Conservation (phyloP, 2,329 filamentous ascomycete species). For the Zymoseptoria crescenta region DNA sequence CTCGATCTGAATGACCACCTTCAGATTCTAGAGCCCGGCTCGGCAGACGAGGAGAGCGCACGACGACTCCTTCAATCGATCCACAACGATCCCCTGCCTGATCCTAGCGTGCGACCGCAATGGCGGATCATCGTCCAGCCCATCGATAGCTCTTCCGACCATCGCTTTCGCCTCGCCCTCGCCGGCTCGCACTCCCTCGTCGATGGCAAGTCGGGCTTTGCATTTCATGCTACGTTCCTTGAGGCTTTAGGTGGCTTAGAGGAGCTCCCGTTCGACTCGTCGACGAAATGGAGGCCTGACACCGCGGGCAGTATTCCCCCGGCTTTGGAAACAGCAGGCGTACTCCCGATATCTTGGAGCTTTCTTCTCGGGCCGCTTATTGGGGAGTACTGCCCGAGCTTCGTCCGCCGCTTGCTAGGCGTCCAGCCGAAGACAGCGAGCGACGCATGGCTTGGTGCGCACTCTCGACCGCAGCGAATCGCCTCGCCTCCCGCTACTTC, state of each 20-base stretch:
- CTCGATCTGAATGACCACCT: slow-evolving; percentile 37
- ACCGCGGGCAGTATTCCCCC: slow-evolving; percentile 21
- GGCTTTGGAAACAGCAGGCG: slow-evolving; percentile 34
- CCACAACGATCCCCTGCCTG: slow-evolving; percentile 30
- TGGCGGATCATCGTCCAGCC: slow-evolving; percentile 39
- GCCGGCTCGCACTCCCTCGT: slow-evolving; percentile 38
- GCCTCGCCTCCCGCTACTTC: slow-evolving; percentile 1
- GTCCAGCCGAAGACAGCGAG: slow-evolving; percentile 26
- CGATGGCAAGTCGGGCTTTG: slow-evolving; percentile 37
- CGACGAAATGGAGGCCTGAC: slow-evolving; percentile 11
- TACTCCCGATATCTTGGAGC: slow-evolving; percentile 38
- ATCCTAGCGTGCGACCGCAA: slow-evolving; percentile 28
- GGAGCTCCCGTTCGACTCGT: neutral
- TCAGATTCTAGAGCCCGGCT: slow-evolving; percentile 19
- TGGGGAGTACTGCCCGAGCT: slow-evolving; percentile 31
- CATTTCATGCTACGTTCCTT: slow-evolving; percentile 39
- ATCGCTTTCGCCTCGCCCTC: slow-evolving; percentile 28
- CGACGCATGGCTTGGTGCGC: slow-evolving; percentile 19
- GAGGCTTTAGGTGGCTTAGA: slow-evolving; percentile 11
- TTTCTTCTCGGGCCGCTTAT: slow-evolving; percentile 38
- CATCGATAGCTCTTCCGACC: neutral
- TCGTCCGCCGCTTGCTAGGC: slow-evolving; percentile 24
- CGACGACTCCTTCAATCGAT: slow-evolving; percentile 20
- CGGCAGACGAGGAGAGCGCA: neutral
- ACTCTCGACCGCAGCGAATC: slow-evolving; percentile 7